Evolutionary conservation across 495 filamentous ascomycete species (phyloP).

Genomic region (Lasiosphaeria hispida): DNA sequence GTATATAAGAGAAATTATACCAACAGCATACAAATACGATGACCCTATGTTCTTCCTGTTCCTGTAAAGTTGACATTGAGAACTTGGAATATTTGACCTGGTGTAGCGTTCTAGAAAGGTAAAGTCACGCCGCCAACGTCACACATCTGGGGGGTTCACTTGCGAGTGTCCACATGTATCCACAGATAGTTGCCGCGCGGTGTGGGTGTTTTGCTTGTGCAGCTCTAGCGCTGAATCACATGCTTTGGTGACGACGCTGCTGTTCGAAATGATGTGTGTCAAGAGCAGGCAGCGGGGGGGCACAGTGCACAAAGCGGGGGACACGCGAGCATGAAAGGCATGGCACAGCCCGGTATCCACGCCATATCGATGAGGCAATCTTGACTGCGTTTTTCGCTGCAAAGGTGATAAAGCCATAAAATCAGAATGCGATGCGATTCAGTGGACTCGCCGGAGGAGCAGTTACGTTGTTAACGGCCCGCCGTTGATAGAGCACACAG

Average conservation of each 20-base stretch:
- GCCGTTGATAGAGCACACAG: too few relatives aligned
- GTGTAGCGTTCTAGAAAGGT: too few relatives aligned
- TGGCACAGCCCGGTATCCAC: background rate
- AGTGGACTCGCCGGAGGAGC: too few relatives aligned
- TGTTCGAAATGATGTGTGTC: constrained; percentile 12
- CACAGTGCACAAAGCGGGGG: background rate
- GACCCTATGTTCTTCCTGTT: background rate
- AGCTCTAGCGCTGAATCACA: constrained; percentile 25
- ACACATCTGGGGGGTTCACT: constrained; percentile 9
- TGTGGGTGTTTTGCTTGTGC: constrained; percentile 7
- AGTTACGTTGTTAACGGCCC: too few relatives aligned
- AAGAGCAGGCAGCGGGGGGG: constrained; percentile 1
- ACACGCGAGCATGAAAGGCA: background rate
- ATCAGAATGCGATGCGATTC: too few relatives aligned
- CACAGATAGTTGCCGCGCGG: too few relatives aligned
- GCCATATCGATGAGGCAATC: too few relatives aligned
- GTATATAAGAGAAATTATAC: background rate
- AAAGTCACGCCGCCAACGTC: constrained; percentile 13
- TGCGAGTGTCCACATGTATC: background rate
- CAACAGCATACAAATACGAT: constrained; percentile 2
- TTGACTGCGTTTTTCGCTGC: too few relatives aligned
- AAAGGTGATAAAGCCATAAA: too few relatives aligned
- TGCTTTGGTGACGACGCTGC: constrained; percentile 23
- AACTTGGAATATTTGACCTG: too few relatives aligned
- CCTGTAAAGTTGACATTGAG: background rate